Evolutionary conservation across 805 yeast species (phyloP).

Genomic region (Ogataea populi-albae): DNA sequence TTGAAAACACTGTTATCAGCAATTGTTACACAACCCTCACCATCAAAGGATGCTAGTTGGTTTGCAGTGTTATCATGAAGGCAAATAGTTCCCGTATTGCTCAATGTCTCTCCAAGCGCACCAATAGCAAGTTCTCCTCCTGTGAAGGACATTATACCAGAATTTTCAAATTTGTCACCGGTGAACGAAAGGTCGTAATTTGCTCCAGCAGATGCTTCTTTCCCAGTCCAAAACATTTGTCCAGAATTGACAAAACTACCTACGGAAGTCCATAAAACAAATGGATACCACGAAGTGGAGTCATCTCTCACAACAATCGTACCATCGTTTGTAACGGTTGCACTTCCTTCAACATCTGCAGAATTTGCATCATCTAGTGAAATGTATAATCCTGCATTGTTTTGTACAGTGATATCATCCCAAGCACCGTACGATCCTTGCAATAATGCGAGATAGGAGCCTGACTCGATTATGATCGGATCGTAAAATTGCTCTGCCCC

Average conservation of each 20-base stretch:
- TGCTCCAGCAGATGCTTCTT: conserved; percentile 1
- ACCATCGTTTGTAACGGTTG: neutral
- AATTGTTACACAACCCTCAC: neutral
- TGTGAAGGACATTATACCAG: conserved; percentile 1
- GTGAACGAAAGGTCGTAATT: conserved; percentile 1
- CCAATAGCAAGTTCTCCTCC: conserved; percentile 1
- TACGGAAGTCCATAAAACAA: neutral
- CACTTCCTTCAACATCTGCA: neutral
- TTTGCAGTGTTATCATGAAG: conserved; percentile 1
- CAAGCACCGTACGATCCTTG: neutral
- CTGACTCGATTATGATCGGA: neutral
- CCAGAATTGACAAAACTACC: conserved; percentile 1
- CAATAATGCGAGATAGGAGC: neutral
- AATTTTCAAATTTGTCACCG: conserved; percentile 1
- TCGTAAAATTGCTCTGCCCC: neutral
- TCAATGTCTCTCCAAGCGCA: neutral
- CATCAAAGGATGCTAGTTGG: neutral
- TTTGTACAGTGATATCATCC: neutral
- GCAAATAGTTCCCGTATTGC: conserved; percentile 1
- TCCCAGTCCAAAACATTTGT: neutral
- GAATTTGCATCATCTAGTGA: neutral
- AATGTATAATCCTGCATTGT: neutral
- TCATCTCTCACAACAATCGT: conserved; percentile 1
- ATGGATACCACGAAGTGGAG: neutral
- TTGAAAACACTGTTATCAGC: neutral